Evolutionary conservation across 2,329 filamentous ascomycete genomes (phyloP).

Genomic region (Rasamsonia emersonii): DNA sequence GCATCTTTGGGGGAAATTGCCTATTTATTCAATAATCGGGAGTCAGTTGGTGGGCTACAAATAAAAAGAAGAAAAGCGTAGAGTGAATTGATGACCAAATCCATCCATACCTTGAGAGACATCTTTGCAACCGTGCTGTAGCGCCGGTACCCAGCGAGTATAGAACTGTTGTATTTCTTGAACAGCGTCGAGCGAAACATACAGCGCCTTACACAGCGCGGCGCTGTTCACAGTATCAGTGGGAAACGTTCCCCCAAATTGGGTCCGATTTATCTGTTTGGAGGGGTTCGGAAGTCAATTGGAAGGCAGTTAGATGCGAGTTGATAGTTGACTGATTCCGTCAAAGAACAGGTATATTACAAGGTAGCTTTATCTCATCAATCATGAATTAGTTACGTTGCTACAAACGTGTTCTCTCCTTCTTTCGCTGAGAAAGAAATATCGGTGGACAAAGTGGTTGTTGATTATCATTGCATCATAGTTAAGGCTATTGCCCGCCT

Average conservation of each 20-base stretch:
- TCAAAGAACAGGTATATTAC: background rate
- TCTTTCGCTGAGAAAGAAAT: background rate
- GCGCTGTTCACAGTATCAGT: no score
- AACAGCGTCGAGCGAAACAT: conserved; percentile 18
- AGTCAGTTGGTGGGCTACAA: background rate
- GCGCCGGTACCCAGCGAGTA: conserved; percentile 12
- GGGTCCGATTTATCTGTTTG: no score
- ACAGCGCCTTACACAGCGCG: conserved; percentile 9
- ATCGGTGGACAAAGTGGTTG: background rate
- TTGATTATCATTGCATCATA: conserved; percentile 17
- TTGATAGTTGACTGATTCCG: no score
- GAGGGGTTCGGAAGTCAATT: background rate
- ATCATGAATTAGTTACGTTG: conserved; percentile 4
- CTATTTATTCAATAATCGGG: conserved; percentile 36
- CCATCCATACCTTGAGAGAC: conserved; percentile 30
- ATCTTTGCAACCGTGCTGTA: conserved; percentile 27
- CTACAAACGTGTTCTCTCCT: background rate
- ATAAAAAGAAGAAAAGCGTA: background rate
- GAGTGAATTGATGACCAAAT: background rate
- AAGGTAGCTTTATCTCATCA: background rate
- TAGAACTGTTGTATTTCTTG: conserved; percentile 5
- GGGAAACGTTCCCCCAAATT: no score
- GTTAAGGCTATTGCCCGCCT: no score
- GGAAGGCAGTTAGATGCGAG: background rate
- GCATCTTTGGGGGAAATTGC: conserved; percentile 83